These are phyloP conservation scores for Candida tallmaniae DNA, from an alignment of 805 yeast genomes.

Conservation along the genomic window DNA sequence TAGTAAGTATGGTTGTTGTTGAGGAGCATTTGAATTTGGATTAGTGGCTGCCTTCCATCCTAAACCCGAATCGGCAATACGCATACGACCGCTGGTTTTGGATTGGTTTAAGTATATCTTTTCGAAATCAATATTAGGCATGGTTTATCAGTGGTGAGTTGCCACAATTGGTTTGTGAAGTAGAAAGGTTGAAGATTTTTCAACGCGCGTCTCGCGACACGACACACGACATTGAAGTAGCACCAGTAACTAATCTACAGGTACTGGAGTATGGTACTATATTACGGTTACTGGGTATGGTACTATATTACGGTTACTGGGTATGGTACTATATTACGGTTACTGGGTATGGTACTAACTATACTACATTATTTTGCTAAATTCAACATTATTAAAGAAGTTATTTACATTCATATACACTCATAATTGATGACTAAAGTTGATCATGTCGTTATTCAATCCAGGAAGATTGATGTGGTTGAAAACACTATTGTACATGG, in stretches of 20 bases:
- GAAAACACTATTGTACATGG: neutral
- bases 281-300: no score
- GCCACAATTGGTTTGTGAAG: no score
- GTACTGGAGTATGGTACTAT: no score
- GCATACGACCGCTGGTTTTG: slow-evolving; percentile 77
- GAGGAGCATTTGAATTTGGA: slow-evolving; percentile 3
- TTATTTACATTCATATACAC: neutral
- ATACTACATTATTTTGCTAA: neutral
- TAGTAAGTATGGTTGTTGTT: slow-evolving; percentile 67
- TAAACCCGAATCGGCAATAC: slow-evolving; percentile 93
- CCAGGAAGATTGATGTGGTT: neutral
- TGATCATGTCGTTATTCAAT: slow-evolving; percentile 1
- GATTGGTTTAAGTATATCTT: slow-evolving; percentile 87
- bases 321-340: no score
- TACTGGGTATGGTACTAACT: no score
- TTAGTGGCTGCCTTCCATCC: slow-evolving; percentile 85
- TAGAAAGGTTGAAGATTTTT: neutral
- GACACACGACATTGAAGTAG: slow-evolving; percentile 1
- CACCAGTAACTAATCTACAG: no score
- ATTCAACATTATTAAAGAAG: neutral
- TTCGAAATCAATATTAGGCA: slow-evolving; percentile 75
- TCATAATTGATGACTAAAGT: slow-evolving; percentile 1
- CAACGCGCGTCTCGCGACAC: slow-evolving; percentile 2
- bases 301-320: no score
- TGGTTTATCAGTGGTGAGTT: slow-evolving; percentile 9